Base-by-base conservation (phyloP, 768 basidiomycete genomes). In the Antrodiella citrinella region DNA sequence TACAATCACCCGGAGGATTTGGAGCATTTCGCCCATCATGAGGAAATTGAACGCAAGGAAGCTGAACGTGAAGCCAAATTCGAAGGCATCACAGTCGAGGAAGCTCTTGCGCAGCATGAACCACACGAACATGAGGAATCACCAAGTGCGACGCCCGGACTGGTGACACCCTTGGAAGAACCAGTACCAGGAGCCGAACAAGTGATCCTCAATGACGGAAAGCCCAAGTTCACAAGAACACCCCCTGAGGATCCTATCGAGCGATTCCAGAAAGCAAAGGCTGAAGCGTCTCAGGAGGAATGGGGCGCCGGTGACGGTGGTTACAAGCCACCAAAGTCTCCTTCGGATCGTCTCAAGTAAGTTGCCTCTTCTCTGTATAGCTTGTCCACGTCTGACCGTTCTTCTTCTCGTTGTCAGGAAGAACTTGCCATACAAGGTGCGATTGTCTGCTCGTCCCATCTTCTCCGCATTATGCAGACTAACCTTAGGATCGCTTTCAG, bases 1-100 rank as follows among this genome's bases (percentile, higher is more conserved):
- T 99, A 98, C 69, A 86, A 63, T 52, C 96, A 99, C 65, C 86
- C 92, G 0, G 96, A 98, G 67, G 91, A 92, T 65, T 50, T 86
- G 43, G 93, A 94, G 59, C 95, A 99, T 62, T 98, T 98, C 62
- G 75, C 81, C 22, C 81, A 90, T 48, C 95, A 98, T 64, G 89
- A 87, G 57, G 59, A 67, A 3, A 97, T 98, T 52, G 95, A 98
- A 62, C 76, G 64, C 7, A 68, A 82, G 55, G 95, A 98, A 67
- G 86, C 84, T 20, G 83, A 86, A 59, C 80, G 82, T 21, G 91
- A 93, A 66, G 87, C 91, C 10, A 73, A 74, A 61, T 96, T 72
- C 67, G 87, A 92, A 62, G 92, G 94, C 21, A 78, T 95, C 45
- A 67, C 79, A 5, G 78, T 90, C 45, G 80, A 88, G 45, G 85